phyloP scores from a whole-genome alignment of 2,329 filamentous ascomycete genomes.

The Sclerotinia nivalis region DNA sequence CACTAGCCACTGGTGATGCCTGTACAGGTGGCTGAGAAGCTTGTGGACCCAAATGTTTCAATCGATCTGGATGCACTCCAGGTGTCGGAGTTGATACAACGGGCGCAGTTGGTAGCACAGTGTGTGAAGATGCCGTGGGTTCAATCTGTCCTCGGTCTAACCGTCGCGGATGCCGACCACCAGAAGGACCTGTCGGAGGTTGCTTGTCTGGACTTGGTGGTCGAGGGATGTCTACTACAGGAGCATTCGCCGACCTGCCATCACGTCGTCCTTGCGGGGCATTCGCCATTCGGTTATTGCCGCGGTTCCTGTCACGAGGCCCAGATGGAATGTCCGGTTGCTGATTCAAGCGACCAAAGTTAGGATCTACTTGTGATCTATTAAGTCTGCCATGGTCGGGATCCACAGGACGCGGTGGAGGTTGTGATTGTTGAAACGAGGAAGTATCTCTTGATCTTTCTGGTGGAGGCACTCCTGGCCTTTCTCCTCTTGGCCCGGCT shows the following conservation, averaged over 20 bases:
- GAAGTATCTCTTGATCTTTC: slow-evolving; percentile 44
- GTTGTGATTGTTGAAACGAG: slow-evolving; percentile 44
- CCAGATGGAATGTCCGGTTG: slow-evolving; percentile 55
- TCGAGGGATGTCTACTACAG: slow-evolving; percentile 32
- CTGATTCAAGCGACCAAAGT: slow-evolving; percentile 62
- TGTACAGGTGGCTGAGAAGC: slow-evolving; percentile 39
- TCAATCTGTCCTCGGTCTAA: slow-evolving; percentile 37
- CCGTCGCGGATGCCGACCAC: slow-evolving; percentile 36
- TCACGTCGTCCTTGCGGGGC: slow-evolving; percentile 32
- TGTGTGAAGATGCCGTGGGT: slow-evolving; percentile 25
- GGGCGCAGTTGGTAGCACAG: slow-evolving; percentile 35
- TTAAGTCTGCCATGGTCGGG: slow-evolving; percentile 51
- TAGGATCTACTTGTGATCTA: slow-evolving; percentile 56
- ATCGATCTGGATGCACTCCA: slow-evolving; percentile 44
- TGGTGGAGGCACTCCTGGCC: slow-evolving; percentile 42
- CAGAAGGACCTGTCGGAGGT: slow-evolving; percentile 42
- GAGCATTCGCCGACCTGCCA: slow-evolving; percentile 25
- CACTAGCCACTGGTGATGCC: slow-evolving; percentile 39
- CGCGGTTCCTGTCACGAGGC: slow-evolving; percentile 53
- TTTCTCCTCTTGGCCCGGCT: slow-evolving; percentile 42
- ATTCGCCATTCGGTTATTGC: slow-evolving; percentile 33
- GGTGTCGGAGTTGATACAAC: slow-evolving; percentile 31
- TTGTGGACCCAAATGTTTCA: slow-evolving; percentile 49
- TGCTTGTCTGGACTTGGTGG: slow-evolving; percentile 40
- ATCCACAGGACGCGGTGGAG: slow-evolving; percentile 46